Evolutionary conservation across 2,329 filamentous ascomycete genomes (phyloP).

Genomic region (Chaetomium sp.): DNA sequence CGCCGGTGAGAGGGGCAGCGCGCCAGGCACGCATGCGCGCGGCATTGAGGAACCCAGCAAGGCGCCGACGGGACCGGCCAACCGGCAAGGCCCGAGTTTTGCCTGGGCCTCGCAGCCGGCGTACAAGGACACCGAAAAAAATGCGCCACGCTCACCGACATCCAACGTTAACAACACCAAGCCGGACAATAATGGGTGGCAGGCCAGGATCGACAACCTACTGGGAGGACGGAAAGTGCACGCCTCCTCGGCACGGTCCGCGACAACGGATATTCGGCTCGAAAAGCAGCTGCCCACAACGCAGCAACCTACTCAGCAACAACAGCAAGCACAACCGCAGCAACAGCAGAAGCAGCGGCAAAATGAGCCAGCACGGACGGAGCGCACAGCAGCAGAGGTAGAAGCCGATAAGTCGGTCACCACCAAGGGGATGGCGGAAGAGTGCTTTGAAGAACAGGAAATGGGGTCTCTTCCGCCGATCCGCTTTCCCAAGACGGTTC

Average conservation of each 20-base stretch:
- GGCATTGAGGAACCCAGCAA: neutral
- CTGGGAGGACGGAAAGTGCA: constrained; percentile 60
- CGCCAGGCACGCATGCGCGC: neutral
- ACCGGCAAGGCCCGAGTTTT: constrained; percentile 17
- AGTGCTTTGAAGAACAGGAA: constrained; percentile 75
- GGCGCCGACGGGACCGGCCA: constrained; percentile 5
- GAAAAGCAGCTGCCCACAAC: too few relatives aligned
- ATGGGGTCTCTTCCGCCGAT: constrained; percentile 71
- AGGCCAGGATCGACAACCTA: constrained; percentile 75
- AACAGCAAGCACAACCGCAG: constrained; percentile 35
- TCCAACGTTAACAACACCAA: constrained; percentile 12
- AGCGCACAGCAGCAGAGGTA: constrained; percentile 28
- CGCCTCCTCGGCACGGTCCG: constrained; percentile 41
- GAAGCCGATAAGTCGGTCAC: constrained; percentile 36
- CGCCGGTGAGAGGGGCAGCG: constrained; percentile 19
- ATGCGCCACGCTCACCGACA: neutral
- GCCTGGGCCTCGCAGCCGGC: constrained; percentile 20
- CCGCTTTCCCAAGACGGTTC: constrained; percentile 56
- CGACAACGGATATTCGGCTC: constrained; percentile 45
- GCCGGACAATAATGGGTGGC: constrained; percentile 41
- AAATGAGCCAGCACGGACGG: constrained; percentile 37
- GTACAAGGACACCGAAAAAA: constrained; percentile 16
- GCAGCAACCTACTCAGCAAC: constrained; percentile 47
- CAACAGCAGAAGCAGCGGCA: constrained; percentile 55
- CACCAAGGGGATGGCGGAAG: constrained; percentile 66